These are phyloP conservation scores for Avena eriantha DNA, from an alignment of 176 grass and related monocot genomes.

Conservation along the genomic window DNA sequence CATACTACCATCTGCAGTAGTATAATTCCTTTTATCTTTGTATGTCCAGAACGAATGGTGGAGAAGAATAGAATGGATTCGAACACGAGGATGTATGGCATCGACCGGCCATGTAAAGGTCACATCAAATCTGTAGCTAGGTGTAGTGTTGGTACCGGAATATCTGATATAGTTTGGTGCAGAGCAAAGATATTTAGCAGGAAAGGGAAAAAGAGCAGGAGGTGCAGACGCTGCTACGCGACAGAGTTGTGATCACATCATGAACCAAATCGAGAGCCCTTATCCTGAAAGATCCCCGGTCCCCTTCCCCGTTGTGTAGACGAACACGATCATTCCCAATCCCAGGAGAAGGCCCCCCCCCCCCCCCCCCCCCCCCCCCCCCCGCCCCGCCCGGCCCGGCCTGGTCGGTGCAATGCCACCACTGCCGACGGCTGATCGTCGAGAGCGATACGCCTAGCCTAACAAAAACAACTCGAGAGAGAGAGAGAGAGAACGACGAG, in stretches of 20 bases:
- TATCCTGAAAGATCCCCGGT: slow-evolving; percentile 58
- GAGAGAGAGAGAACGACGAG: neutral
- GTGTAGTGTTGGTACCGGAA: neutral
- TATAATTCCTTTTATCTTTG: no score
- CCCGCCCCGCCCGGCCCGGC: slow-evolving; percentile 16
- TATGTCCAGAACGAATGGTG: neutral
- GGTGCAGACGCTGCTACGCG: slow-evolving; percentile 15
- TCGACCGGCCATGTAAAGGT: neutral
- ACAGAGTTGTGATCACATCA: slow-evolving; percentile 53
- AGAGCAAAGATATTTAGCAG: neutral
- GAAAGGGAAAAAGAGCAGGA: neutral
- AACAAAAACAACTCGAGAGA: neutral
- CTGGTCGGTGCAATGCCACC: slow-evolving; percentile 17
- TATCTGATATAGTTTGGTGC: neutral
- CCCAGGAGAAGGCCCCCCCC: slow-evolving; percentile 28
- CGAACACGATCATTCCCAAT: neutral
- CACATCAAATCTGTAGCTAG: slow-evolving; percentile 11
- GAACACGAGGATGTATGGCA: neutral
- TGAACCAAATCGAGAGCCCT: slow-evolving; percentile 54
- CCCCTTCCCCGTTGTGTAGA: slow-evolving; percentile 45
- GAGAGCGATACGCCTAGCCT: neutral
- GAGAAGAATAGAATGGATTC: neutral
- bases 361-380: no score
- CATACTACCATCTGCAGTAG: neutral
- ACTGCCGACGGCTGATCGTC: neutral